Conservation (phyloP, 257 asterid genomes). For the Fraxinus pennsylvanica region DNA sequence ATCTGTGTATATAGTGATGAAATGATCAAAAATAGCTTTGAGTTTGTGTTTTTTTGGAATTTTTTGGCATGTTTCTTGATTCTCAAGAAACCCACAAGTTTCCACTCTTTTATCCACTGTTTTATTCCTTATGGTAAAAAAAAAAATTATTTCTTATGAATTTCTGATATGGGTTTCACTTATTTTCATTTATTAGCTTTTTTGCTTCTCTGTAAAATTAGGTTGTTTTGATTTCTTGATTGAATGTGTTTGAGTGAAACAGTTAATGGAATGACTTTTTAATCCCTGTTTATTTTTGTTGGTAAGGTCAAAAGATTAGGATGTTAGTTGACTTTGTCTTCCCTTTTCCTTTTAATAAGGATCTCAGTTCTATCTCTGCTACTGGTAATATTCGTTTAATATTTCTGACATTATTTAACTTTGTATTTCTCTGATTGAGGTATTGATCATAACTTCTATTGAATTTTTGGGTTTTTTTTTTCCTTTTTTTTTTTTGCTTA, state of each 20-base stretch:
- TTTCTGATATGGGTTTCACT: background rate
- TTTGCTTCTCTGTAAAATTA: background rate
- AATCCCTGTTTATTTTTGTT: background rate
- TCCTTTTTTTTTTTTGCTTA: background rate
- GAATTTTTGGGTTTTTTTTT: background rate
- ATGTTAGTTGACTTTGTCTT: background rate
- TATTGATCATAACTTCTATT: no score
- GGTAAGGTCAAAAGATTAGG: background rate
- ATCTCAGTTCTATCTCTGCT: background rate
- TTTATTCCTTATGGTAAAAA: background rate
- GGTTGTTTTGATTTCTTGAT: background rate
- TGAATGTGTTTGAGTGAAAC: background rate
- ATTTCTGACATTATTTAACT: no score
- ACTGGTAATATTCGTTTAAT: no score
- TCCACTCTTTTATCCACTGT: background rate
- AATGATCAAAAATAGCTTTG: background rate
- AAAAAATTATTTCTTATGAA: background rate
- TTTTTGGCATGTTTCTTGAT: background rate
- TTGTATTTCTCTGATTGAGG: background rate
- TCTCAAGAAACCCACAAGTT: background rate
- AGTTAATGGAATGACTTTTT: background rate
- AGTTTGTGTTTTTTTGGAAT: background rate
- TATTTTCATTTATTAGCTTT: no score
- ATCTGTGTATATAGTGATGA: background rate
- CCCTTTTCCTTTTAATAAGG: background rate